A percentile compares a stretch with the other conserved stretches of the same genome.
Evolutionary conservation across 108 stramenopile species (phyloP).

Genomic region (Cylindrotheca fusiformis): DNA sequence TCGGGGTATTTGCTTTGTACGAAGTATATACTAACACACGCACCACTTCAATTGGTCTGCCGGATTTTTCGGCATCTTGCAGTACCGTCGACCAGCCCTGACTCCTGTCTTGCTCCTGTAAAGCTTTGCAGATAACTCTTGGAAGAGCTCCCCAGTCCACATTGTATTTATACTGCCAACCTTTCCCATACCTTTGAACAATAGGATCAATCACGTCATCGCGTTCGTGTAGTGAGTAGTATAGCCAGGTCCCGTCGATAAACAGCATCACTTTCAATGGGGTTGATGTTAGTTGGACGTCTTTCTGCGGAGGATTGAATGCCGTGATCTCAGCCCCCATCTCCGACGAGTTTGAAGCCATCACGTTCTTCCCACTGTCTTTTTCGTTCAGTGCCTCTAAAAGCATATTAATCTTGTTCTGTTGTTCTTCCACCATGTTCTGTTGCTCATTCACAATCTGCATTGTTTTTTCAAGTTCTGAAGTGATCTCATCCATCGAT

Average conservation of each 20-base stretch:
- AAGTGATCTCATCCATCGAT: too few species aligned
- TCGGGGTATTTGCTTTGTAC: conserved; percentile 56
- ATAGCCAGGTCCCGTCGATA: conserved; percentile 91
- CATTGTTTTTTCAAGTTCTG: too few species aligned
- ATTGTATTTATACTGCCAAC: conserved; percentile 62
- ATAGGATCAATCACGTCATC: conserved; percentile 40
- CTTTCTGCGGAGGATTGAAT: conserved; percentile 25
- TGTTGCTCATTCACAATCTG: too few species aligned
- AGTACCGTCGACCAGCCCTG: conserved; percentile 30
- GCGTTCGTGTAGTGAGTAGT: conserved; percentile 68
- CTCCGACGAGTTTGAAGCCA: too few species aligned
- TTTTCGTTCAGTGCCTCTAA: too few species aligned
- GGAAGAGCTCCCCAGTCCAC: conserved; percentile 74
- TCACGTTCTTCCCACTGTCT: too few species aligned
- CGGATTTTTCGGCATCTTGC: not conserved
- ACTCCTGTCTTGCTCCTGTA: conserved; percentile 48
- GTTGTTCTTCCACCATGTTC: too few species aligned
- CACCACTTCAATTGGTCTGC: conserved; percentile 74
- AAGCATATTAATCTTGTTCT: too few species aligned
- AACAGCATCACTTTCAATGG: conserved; percentile 86
- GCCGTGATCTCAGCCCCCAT: too few species aligned
- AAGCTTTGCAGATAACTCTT: conserved; percentile 48
- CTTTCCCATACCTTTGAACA: conserved; percentile 53
- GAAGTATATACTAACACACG: conserved; percentile 79
- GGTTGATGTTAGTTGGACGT: conserved; percentile 30